Evolutionary conservation across 129 eudicot genomes (phyloP), one percentile per base, ranked within the genome.

Genomic region (Oenanthe sinensis): DNA sequence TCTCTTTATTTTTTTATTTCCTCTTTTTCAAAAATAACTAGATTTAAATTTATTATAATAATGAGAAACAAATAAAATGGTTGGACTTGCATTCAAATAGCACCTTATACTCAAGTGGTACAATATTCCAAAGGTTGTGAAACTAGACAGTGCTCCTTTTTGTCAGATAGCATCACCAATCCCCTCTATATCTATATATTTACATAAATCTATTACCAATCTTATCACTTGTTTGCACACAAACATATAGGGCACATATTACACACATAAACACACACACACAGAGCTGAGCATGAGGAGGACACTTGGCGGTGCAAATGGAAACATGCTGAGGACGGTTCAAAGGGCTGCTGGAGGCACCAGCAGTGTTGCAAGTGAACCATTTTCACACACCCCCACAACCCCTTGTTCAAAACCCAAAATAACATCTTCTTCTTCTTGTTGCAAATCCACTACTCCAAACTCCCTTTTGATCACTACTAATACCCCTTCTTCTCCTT

Each of bases 281-380:
- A 39, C 5, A 39, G 36, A 33, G 36, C 36, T 33, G 36, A 62
- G 19, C 52, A 84, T 81, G 90, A 69, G 80, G 70, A 50, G 79
- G 80, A 50, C 85, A 49, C 77, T 87, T 28, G 85, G 90, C 0
- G 72, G 80, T 12, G 79, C 85, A n/a, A 74, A 80, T 11, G 80
- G 83, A 11, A 83, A 77, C 28, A 74, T 84, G 79, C 20, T 89
- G 0, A 80, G 84, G 69, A 71, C 84, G 43, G 88, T 82, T 33
- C 85, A 80, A 0, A 80, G 87, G 74, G 85, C 80, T 22, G 77
- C 81, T n/a, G 84, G 85, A 16, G 80, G 49, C n/a, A 28, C 19
- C 60, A 22, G 43, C 13, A 79, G 83, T 62, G 85, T 82, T 37
- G 80, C 71, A 1, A 36, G 77, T 47, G 89, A 82, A 43, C 50